A percentile compares a stretch with the other conserved stretches of the same genome.
These are phyloP conservation scores for Calonectria pseudoturangicola DNA, from an alignment of 2,329 filamentous ascomycete genomes.

Conservation along the genomic window DNA sequence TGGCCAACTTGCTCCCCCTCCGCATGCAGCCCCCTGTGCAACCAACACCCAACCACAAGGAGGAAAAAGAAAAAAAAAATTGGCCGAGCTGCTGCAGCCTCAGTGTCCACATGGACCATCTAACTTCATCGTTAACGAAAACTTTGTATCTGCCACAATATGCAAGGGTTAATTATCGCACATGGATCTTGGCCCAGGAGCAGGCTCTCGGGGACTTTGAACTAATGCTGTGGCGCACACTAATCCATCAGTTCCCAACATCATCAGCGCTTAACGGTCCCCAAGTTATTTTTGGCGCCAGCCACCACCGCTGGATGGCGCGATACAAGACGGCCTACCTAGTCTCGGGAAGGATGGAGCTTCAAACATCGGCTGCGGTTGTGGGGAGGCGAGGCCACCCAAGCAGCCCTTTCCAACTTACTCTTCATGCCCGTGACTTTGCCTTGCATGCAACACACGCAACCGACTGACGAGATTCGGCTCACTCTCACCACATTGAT, in stretches of 20 bases:
- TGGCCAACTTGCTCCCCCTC: neutral
- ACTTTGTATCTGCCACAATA: conserved; percentile 7
- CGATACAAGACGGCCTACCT: conserved; percentile 1
- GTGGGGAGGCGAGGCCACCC: conserved; percentile 3
- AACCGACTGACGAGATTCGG: conserved; percentile 31
- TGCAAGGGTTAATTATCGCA: conserved; percentile 23
- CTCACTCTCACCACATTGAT: conserved; percentile 34
- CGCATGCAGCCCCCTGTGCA: neutral
- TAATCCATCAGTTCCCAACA: conserved; percentile 27
- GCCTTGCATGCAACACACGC: conserved; percentile 23
- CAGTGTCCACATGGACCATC: conserved; percentile 8
- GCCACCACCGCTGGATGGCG: conserved; percentile 24
- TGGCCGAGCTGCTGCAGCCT: conserved; percentile 11
- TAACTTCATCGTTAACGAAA: conserved; percentile 7
- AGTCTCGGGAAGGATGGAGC: conserved; percentile 21
- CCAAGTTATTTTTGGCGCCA: conserved; percentile 42
- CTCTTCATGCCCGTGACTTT: conserved; percentile 7
- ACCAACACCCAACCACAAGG: neutral
- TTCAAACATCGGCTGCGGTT: conserved; percentile 10
- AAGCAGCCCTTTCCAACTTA: conserved; percentile 11
- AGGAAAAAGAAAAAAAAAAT: neutral
- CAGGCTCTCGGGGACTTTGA: conserved; percentile 9
- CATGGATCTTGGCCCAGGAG: conserved; percentile 13
- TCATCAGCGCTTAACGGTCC: conserved; percentile 42
- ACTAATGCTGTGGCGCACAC: conserved; percentile 31